Evolutionary conservation across 805 yeast species (phyloP), one percentile per base, ranked within the genome.

Genomic region (Monosporozyma yasuniensis): DNA sequence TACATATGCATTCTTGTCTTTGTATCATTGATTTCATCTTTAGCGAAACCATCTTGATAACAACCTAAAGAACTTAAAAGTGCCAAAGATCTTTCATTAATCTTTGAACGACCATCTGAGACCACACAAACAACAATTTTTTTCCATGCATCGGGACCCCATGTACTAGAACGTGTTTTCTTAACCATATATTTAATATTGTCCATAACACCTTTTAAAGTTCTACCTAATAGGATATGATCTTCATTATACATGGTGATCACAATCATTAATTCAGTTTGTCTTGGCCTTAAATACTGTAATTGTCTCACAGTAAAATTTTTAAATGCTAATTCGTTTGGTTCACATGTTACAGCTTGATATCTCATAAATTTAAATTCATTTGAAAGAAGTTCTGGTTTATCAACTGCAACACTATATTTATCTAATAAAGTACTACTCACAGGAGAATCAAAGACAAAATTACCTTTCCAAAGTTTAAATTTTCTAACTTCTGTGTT

Each of bases 91-190:
- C 90, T 75, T 44, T 85, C 85, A 65, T 87, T 77, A 51, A 91
- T 80, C 57, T 89, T 87, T 12, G 80, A 77, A 60, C 98, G 80
- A 53, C 99, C 99, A 69, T 91, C 99, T 52, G 90, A 84, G 12
- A 91, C 90, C 28, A 91, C 79, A 56, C 87, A 80, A 18, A 93
- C 93, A 10, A 88, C 96, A 32, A 91, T 81, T 61, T 88, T 91
- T 58, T 90, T 88, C 98, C 98, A 91, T 0, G 95, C 81, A 51
- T 87, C 95, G 42, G 80, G 80, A n/a, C 98, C 98, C 99, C 99
- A 91, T 1, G 81, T 76, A 12, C 79, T 76, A 1, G 86, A 79
- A 53, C 81, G 76, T 30, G 82, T 73, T 53, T 85, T 76, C 47
- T 81, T 76, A 43, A 78, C 74, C 61, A 93, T 73, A 64, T 89